A percentile compares a stretch with the other conserved stretches of the same genome.
Conservation (phyloP, 768 basidiomycete genomes). For the Omphalotus guepiniiformis region DNA sequence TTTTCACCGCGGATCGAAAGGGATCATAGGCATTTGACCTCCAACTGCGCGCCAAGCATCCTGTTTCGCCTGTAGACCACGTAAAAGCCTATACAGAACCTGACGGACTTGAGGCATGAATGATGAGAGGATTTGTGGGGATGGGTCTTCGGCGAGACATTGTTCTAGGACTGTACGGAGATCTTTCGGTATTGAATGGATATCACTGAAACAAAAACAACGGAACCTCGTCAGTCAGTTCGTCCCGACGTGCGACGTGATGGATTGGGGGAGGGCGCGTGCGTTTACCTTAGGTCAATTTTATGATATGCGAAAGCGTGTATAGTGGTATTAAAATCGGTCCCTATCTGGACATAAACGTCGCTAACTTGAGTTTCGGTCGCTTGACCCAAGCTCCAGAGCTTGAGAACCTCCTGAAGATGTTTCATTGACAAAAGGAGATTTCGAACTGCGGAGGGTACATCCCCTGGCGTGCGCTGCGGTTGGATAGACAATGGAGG, state of each 20-base stretch:
- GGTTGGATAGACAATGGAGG: background rate
- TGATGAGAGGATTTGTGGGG: slow-evolving; percentile 4
- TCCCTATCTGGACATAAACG: slow-evolving; percentile 10
- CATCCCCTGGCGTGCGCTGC: slow-evolving; percentile 9
- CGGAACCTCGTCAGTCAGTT: slow-evolving; percentile 3
- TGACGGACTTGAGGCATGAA: slow-evolving; percentile 11
- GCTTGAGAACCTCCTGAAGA: slow-evolving; percentile 8
- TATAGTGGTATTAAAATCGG: slow-evolving; percentile 11
- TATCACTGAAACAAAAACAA: slow-evolving; percentile 6
- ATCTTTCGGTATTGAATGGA: slow-evolving; percentile 10
- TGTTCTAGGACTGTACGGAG: slow-evolving; percentile 11
- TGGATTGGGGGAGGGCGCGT: background rate
- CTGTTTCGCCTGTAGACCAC: slow-evolving; percentile 5
- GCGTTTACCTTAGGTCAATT: slow-evolving; percentile 10
- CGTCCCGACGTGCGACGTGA: background rate
- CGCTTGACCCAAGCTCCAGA: slow-evolving; percentile 5
- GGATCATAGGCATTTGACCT: slow-evolving; percentile 9
- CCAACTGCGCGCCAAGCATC: slow-evolving; percentile 11
- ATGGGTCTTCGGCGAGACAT: slow-evolving; percentile 11
- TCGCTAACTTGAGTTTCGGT: slow-evolving; percentile 10
- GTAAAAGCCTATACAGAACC: slow-evolving; percentile 7
- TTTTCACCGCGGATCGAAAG: slow-evolving; percentile 6
- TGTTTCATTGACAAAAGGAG: slow-evolving; percentile 10
- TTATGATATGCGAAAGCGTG: slow-evolving; percentile 10
- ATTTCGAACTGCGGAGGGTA: slow-evolving; percentile 11